These are phyloP conservation scores for Citrus reticulata DNA, from an alignment of 345 rosid genomes.

Conservation along the genomic window DNA sequence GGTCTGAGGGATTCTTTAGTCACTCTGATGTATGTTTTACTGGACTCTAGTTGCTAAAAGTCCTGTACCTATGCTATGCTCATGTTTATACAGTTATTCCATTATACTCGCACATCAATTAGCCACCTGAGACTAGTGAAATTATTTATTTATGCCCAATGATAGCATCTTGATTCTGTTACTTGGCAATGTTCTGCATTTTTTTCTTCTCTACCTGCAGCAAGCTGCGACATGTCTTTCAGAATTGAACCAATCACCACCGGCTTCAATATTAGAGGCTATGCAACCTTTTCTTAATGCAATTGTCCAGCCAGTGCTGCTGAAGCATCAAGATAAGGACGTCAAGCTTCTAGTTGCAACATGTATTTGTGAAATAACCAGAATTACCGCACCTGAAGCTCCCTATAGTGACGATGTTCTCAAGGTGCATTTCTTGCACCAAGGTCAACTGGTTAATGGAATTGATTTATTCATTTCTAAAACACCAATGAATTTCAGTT, in stretches of 20 bases:
- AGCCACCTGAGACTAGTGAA: background rate
- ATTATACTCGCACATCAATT: background rate
- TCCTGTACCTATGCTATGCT: background rate
- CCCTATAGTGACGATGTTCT: slow-evolving; percentile 80
- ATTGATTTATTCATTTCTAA: slow-evolving; percentile 1
- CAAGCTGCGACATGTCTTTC: slow-evolving; percentile 82
- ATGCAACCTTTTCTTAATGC: slow-evolving; percentile 81
- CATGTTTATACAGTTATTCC: background rate
- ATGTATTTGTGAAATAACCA: slow-evolving; percentile 92
- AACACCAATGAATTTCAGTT: slow-evolving; percentile 3
- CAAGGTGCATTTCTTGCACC: slow-evolving; percentile 49
- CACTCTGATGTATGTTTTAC: background rate
- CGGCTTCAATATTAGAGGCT: slow-evolving; percentile 56
- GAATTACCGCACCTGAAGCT: slow-evolving; percentile 98
- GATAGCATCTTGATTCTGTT: background rate
- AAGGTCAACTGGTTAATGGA: slow-evolving; percentile 5
- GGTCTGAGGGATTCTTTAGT: background rate
- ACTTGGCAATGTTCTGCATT: slow-evolving; percentile 2
- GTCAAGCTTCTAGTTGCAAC: slow-evolving; percentile 93
- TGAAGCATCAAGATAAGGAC: slow-evolving; percentile 91
- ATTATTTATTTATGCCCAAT: background rate
- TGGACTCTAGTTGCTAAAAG: background rate
- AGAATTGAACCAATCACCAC: slow-evolving; percentile 86
- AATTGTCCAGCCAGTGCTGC: slow-evolving; percentile 72
- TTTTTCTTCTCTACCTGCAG: slow-evolving; percentile 38